These are phyloP conservation scores for Acanthamoeba triangularis DNA, from an alignment of 208 protist species.

Conservation along the genomic window DNA sequence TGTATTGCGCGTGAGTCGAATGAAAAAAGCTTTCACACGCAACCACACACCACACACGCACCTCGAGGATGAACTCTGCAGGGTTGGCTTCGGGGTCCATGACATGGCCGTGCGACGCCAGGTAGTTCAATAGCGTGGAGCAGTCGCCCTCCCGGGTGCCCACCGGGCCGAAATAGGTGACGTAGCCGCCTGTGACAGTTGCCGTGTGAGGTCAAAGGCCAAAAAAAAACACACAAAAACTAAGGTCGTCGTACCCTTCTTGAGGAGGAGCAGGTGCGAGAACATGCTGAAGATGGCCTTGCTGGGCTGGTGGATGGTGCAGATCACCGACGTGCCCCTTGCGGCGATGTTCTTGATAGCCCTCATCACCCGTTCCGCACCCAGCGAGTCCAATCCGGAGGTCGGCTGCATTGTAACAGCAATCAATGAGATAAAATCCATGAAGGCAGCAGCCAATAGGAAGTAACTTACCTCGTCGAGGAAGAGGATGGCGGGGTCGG, in stretches of 20 bases:
- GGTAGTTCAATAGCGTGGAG: slow-evolving; percentile 29
- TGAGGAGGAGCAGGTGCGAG: slow-evolving; percentile 71
- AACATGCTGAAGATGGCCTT: slow-evolving; percentile 70
- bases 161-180: slow-evolving; percentile 39
- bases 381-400: slow-evolving; percentile 76
- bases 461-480: too few relatives aligned
- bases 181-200: slow-evolving; percentile 15
- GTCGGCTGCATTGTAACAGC: background rate
- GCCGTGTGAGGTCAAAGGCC: too few relatives aligned
- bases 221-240: too few relatives aligned
- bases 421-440: too few relatives aligned
- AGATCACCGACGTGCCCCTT: slow-evolving; percentile 27
- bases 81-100: slow-evolving; percentile 37
- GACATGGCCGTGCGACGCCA: background rate
- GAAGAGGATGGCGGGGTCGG: slow-evolving; percentile 83
- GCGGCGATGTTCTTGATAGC: slow-evolving; percentile 55
- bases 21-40: too few relatives aligned
- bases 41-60: too few relatives aligned
- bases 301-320: slow-evolving; percentile 74
- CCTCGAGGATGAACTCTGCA: slow-evolving; percentile 71
- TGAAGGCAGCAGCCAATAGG: too few relatives aligned
- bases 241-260: slow-evolving; percentile 22
- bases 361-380: slow-evolving; percentile 71
- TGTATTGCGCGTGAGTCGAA: too few relatives aligned
- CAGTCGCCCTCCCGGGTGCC: slow-evolving; percentile 3